Evolutionary conservation across 106 monocot species (phyloP), one percentile per base, ranked within the genome.

Genomic region (Ottelia alismoides): DNA sequence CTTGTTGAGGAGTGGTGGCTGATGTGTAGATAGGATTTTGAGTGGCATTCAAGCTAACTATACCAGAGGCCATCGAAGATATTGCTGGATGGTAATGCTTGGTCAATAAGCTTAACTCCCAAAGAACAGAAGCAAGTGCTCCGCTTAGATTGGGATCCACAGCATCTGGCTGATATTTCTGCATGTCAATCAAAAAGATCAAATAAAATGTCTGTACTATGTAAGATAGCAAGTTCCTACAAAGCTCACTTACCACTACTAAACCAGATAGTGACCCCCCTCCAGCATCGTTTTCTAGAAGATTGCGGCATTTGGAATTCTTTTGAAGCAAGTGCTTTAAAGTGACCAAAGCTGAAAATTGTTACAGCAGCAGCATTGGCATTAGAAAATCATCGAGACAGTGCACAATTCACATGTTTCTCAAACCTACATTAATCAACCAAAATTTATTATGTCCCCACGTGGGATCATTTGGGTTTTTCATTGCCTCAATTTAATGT

Each of bases 91-190:
- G 72, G 23, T 82, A 90, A 62, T 98, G 98, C 64, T 98, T 89
- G 29, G 58, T 45, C 45, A 90, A 70, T 7, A 99, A 72, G 51
- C 85, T 90, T 14, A 99, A 75, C 49, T 99, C 98, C 98, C 98
- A 99, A 3, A 99, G 77, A 47, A 91, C 98, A 3, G 98, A 90
- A 32, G 98, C 79, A 47, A 91, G 79, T 2, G 82, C 85, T 27
- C 98, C 98, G 55, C 98, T 90, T 22, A 99, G 31, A 30, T 99
- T 74, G 28, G 98, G 98, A 50, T 99, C 90, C 11, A 54, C 56
- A 22, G 85, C 79, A 32, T 99, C 98, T 11, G 90, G 82, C 62
- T 83, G 71, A 61, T 91, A 99, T 61, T 83, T 99, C 98, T 99
- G 76, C 10, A 22, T n/a, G n/a, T n/a, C n/a, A n/a, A n/a, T n/a